phyloP scores from a whole-genome alignment of 2,329 filamentous ascomycete genomes.

The Arachnomyces sp. region DNA sequence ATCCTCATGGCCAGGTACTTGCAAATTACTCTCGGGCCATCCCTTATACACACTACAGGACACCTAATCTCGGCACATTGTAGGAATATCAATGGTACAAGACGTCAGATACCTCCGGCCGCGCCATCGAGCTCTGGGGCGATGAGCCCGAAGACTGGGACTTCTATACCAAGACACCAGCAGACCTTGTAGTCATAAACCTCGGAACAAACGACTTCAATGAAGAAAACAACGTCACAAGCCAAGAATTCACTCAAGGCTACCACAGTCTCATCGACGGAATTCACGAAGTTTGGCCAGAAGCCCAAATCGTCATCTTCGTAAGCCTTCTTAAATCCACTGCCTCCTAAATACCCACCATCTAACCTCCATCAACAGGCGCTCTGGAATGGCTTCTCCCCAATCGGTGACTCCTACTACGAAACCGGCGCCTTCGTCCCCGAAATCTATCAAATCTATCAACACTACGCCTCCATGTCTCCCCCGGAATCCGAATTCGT shows the following conservation, averaged over 20 bases:
- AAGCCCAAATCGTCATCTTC: conserved; percentile 36
- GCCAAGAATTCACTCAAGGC: conserved; percentile 28
- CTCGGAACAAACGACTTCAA: conserved; percentile 43
- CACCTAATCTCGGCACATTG: too few relatives aligned
- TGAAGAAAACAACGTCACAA: conserved; percentile 34
- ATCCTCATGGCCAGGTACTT: conserved; percentile 37
- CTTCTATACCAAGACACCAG: conserved; percentile 24
- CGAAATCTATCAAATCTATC: conserved; percentile 45
- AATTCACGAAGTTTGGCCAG: conserved; percentile 35
- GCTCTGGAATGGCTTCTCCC: conserved; percentile 48
- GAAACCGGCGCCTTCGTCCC: conserved; percentile 41
- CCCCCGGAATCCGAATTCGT: conserved; percentile 38
- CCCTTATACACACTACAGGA: conserved; percentile 5
- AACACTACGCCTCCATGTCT: conserved; percentile 36
- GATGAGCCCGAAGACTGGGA: conserved; percentile 18
- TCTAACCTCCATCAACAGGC: conserved; percentile 26
- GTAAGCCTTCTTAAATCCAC: conserved; percentile 12
- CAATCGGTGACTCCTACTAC: conserved; percentile 44
- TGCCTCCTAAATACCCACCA: not conserved
- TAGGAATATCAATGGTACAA: conserved; percentile 51
- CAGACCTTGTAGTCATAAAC: conserved; percentile 40
- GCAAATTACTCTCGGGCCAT: too few relatives aligned
- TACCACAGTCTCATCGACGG: conserved; percentile 37
- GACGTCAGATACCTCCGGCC: conserved; percentile 47
- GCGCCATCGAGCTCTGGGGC: conserved; percentile 34